Base-by-base conservation (phyloP, 129 eudicot genomes). In the Lonicera japonica region DNA sequence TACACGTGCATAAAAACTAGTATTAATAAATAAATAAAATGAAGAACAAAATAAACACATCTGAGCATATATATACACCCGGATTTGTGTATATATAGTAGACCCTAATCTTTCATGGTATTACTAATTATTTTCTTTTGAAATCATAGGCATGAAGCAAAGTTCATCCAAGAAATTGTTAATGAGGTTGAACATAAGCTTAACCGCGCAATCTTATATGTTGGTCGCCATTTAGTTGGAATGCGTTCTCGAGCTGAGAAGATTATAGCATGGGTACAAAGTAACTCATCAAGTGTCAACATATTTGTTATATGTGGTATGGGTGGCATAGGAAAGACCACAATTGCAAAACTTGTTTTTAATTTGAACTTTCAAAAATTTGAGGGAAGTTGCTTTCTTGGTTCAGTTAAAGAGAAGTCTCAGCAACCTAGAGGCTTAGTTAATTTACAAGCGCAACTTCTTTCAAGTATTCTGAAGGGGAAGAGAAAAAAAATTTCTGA, bases 291-390 rank as follows among this genome's bases (percentile, higher is more conserved):
- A 1, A 63, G 71, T 22, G 58, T 15, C 34, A 65, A 65, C 24
- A 53, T 71, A 46, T 56, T 66, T 58, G 69, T 69, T n/a, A 62
- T 80, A 13, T 80, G 56, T 58, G 82, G 77, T 25, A 64, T 50
- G 29, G 77, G 77, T 54, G 82, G 82, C 22, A 61, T 70, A 24
- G 82, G 82, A 47, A 77, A 77, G 70, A 77, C 82, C n/a, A 77
- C 82, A 36, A 70, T 60, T 29, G 76, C 76, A 25, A 58, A 60
- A 40, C 34, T 38, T 50, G 66, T 65, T 4, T 64, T 15, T 16
- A 66, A 77, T 38, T 20, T 55, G 43, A 77, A 71, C 70, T 29
- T 39, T 14, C 47, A 12, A 34, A 66, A 47, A 29, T 77, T 77
- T 71, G 77, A 71, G 14, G 62, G 41, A n/a, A 65, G 74, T n/a